phyloP scores from a whole-genome alignment of 768 basidiomycete species.

The Naganishia vishniacii region DNA sequence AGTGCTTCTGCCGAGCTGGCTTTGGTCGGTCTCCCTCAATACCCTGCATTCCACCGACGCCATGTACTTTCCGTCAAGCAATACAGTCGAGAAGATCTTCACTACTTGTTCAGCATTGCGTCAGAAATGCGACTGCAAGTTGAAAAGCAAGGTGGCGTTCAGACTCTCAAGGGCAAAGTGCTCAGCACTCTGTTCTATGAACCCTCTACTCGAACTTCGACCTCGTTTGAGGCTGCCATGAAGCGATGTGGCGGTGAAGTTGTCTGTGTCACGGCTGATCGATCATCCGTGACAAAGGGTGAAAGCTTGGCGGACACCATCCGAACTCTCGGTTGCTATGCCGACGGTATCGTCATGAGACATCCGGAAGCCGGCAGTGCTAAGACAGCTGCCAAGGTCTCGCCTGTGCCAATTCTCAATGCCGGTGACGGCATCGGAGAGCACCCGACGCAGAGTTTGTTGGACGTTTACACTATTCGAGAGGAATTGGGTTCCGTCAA shows the following conservation, averaged over 20 bases:
- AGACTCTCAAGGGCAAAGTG: constrained; percentile 83
- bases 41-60: constrained; percentile 84
- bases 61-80: constrained; percentile 94
- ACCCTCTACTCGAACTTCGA: constrained; percentile 88
- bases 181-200: constrained; percentile 93
- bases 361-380: constrained; percentile 91
- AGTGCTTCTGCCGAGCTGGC: constrained; percentile 40
- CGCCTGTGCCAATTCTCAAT: constrained; percentile 90
- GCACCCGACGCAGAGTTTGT: constrained; percentile 67
- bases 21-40: constrained; percentile 57
- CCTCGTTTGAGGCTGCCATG: constrained; percentile 98
- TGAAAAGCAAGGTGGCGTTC: constrained; percentile 79
- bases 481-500: constrained; percentile 97
- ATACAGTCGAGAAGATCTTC: constrained; percentile 78
- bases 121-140: constrained; percentile 96
- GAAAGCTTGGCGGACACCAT: constrained; percentile 90
- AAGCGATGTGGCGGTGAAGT: constrained; percentile 95
- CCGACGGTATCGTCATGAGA: constrained; percentile 86
- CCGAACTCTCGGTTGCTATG: constrained; percentile 88
- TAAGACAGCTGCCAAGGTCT: constrained; percentile 93
- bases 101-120: constrained; percentile 88
- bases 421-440: constrained; percentile 96
- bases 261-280: constrained; percentile 71
- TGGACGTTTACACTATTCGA: constrained; percentile 75
- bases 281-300: constrained; percentile 86